Conservation (phyloP, 1,284 basidiomycete genomes). For the Sutorius eximius region DNA sequence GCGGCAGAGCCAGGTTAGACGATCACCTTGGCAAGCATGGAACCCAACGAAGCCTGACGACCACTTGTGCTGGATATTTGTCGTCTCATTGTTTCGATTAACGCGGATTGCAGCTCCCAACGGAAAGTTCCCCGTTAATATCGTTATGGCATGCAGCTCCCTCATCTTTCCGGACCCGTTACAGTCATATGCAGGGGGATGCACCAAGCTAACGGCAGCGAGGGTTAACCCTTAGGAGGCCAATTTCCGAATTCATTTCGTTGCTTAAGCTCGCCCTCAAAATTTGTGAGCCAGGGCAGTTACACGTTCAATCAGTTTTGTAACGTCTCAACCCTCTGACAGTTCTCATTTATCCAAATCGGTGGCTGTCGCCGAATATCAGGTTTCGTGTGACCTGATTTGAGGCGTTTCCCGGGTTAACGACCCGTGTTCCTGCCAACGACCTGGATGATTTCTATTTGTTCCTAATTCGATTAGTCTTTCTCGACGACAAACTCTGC, state of each 20-base stretch:
- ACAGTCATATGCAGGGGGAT: constrained; percentile 37
- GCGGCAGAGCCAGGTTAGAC: constrained; percentile 8
- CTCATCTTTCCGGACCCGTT: constrained; percentile 27
- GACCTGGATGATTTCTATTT: constrained; percentile 16
- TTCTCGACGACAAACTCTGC: constrained; percentile 37
- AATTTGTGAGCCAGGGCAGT: constrained; percentile 30
- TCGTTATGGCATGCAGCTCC: constrained; percentile 33
- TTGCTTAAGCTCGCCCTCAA: constrained; percentile 21
- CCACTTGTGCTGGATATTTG: constrained; percentile 9
- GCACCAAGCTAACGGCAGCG: constrained; percentile 27
- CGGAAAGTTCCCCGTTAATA: constrained; percentile 35
- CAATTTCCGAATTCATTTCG: constrained; percentile 28
- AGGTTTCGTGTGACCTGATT: constrained; percentile 30
- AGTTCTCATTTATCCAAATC: constrained; percentile 35
- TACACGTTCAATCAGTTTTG: constrained; percentile 26
- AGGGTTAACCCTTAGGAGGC: constrained; percentile 16
- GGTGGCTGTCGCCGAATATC: constrained; percentile 20
- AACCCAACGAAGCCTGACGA: constrained; percentile 22
- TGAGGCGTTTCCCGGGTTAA: constrained; percentile 19
- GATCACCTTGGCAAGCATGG: constrained; percentile 21
- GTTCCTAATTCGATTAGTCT: constrained; percentile 37
- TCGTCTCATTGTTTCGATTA: constrained; percentile 13
- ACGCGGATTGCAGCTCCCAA: constrained; percentile 5
- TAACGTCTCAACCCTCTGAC: constrained; percentile 30
- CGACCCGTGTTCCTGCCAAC: constrained; percentile 16